Base-by-base conservation (phyloP, 2,329 filamentous ascomycete genomes). In the Dothidotthia symphoricarpi region DNA sequence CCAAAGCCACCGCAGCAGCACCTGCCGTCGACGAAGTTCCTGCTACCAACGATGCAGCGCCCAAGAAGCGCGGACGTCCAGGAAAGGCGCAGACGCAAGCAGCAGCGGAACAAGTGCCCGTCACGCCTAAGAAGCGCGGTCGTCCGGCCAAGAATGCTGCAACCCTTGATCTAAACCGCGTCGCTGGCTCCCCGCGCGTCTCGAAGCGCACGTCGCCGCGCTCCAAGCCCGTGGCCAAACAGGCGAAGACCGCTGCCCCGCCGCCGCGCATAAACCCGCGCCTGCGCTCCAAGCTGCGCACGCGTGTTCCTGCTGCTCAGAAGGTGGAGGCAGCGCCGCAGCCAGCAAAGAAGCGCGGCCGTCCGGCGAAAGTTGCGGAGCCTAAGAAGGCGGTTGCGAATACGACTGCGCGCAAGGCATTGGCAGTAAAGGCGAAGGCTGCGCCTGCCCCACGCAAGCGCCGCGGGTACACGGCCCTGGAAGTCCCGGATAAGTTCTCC, bases 401-500 rank as follows among this genome's bases (percentile, higher is more conserved):
- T 36, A 47, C 39, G 19, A 39, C 41, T 25, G 49, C 41, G 12
- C 38, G 47, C 16, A 28, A 35, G 15, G 39, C 35, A 16, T 28
- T 39, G 13, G 28, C 35, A 12, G 19, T 15, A 9, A 39, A 39
- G 26, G 11, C 35, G 2, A 47, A 48, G 34, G 27, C 34, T 4
- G 16, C n/a, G n/a, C n/a, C 22, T 3, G 51, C 34, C 16, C 49
- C 55, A 24, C 58, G 58, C 30, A 60, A 60, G 40, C 49, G 53
- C 26, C 47, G 55, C 13, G 58, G 59, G 16, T 51, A 51, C 35
- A 57, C 55, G 2, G 24, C 42, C 2, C 27, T 60, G n/a, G 54
- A 62, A n/a, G 45, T 63, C 7, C 53, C 54, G 1, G 54, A 62
- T 31, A 55, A 46, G 34, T 56, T 50, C 28, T 47, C 28, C 19